Conservation (phyloP, 2,329 filamentous ascomycete genomes). For the Calonectria pseudoturangicola region DNA sequence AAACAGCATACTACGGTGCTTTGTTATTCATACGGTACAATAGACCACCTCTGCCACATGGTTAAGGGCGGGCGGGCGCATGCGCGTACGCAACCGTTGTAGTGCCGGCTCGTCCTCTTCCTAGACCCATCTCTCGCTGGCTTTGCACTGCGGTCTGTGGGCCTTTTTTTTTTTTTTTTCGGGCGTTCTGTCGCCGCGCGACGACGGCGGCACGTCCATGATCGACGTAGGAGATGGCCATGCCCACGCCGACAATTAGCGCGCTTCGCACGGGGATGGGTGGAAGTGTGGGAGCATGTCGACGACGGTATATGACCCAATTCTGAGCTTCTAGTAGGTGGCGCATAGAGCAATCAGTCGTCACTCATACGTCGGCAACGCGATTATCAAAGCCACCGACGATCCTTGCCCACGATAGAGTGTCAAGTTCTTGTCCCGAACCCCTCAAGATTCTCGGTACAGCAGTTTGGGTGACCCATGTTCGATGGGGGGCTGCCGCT, state of each 20-base stretch:
- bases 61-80: slow-evolving; percentile 8
- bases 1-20: slow-evolving; percentile 10
- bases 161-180: slow-evolving; percentile 4
- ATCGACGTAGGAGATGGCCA: slow-evolving; percentile 40
- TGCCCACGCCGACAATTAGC: slow-evolving; percentile 32
- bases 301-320: neutral
- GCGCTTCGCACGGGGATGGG: slow-evolving; percentile 19
- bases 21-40: slow-evolving; percentile 15
- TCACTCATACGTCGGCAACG: slow-evolving; percentile 24
- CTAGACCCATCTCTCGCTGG: slow-evolving; percentile 8
- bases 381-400: slow-evolving; percentile 27
- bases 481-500: slow-evolving; percentile 5
- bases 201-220: slow-evolving; percentile 29
- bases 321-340: slow-evolving; percentile 20
- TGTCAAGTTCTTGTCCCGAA: slow-evolving; percentile 25
- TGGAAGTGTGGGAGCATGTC: slow-evolving; percentile 21
- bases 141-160: slow-evolving; percentile 19
- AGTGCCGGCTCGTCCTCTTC: slow-evolving; percentile 9
- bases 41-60: slow-evolving; percentile 26
- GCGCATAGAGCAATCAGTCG: neutral
- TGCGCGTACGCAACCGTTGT: slow-evolving; percentile 14
- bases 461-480: slow-evolving; percentile 23
- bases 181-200: slow-evolving; percentile 12
- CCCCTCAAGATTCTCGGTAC: slow-evolving; percentile 31
- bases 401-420: slow-evolving; percentile 30